Conservation (phyloP, 805 yeast genomes). For the Suhomyces canberraensis region DNA sequence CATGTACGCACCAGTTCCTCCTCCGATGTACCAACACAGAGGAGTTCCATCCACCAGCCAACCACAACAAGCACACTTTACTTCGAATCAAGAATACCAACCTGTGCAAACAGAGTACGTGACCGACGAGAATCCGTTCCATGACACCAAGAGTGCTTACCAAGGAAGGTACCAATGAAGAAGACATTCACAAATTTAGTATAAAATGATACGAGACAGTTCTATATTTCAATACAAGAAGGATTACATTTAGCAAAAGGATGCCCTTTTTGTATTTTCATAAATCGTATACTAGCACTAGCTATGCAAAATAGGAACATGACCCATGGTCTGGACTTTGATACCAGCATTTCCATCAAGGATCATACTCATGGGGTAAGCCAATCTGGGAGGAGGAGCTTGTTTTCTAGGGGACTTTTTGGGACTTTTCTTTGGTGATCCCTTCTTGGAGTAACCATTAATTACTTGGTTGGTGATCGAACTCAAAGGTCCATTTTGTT, state of each 20-base stretch:
- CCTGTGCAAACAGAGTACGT: conserved; percentile 6
- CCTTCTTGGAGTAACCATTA: conserved; percentile 4
- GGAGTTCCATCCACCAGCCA: conserved; percentile 6
- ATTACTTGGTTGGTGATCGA: conserved; percentile 9
- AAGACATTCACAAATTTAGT: too few relatives aligned
- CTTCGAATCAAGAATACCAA: conserved; percentile 12
- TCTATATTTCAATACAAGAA: too few relatives aligned
- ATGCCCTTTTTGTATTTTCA: too few relatives aligned
- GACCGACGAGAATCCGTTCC: conserved; percentile 11
- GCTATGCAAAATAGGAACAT: conserved; percentile 1
- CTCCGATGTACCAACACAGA: conserved; percentile 13
- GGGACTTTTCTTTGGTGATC: conserved; percentile 5
- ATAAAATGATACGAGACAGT: too few relatives aligned
- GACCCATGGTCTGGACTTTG: background rate
- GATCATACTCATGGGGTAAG: background rate
- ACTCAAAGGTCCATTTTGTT: conserved; percentile 5
- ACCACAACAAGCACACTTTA: conserved; percentile 13
- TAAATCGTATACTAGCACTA: background rate
- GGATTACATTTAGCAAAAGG: too few relatives aligned
- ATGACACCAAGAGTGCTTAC: conserved; percentile 1
- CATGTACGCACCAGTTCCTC: conserved; percentile 29
- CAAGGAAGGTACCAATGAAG: too few relatives aligned
- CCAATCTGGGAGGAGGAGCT: background rate
- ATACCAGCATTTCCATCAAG: background rate
- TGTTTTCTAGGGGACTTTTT: background rate